Conservation (phyloP, 306 rosid species). For the Oemleria cerasiformis region DNA sequence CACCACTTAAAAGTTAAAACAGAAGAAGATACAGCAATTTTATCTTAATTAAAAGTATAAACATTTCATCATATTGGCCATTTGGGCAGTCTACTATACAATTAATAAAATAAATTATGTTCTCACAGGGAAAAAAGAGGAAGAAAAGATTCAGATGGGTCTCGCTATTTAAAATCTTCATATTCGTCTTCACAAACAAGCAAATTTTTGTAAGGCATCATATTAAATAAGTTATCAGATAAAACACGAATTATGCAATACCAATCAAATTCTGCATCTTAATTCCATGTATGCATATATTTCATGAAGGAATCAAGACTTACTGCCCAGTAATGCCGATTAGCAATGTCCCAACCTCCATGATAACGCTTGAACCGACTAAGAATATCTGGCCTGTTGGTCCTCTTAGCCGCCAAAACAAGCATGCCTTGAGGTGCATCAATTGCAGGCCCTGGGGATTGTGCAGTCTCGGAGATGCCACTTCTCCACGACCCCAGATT, state of each 20-base stretch:
- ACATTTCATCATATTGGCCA: no score
- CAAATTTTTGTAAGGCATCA: neutral
- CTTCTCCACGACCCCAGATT: constrained; percentile 79
- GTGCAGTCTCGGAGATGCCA: constrained; percentile 46
- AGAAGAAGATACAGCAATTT: neutral
- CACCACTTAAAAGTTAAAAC: neutral
- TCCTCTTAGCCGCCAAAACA: constrained; percentile 76
- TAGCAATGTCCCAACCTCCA: constrained; percentile 86
- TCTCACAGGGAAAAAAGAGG: no score
- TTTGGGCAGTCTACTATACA: no score
- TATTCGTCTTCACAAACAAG: neutral
- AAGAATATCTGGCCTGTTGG: constrained; percentile 81
- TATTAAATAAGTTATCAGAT: neutral
- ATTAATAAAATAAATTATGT: no score
- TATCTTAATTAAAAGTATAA: neutral
- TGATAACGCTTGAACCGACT: constrained; percentile 51
- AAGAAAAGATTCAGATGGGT: neutral
- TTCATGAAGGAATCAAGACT: constrained; percentile 32
- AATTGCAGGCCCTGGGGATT: constrained; percentile 59
- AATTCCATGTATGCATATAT: neutral
- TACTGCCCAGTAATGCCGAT: constrained; percentile 95
- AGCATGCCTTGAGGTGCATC: constrained; percentile 48
- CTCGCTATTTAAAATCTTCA: neutral
- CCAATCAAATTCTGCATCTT: constrained; percentile 7
- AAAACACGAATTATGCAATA: neutral